Conservation (phyloP, 768 basidiomycete genomes). For the Clavulina sp. region DNA sequence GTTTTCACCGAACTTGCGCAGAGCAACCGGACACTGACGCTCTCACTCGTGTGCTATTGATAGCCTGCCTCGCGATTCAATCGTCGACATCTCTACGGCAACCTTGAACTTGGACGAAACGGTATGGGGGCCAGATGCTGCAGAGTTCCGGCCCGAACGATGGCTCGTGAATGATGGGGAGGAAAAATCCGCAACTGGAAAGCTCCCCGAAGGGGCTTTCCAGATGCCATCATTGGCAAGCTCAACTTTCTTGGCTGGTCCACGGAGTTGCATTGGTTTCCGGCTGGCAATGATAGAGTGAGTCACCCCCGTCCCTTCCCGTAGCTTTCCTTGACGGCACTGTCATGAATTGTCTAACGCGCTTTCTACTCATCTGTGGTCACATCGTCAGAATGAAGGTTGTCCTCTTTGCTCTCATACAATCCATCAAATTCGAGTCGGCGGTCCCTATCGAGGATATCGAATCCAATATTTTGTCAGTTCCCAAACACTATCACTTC, state of each 20-base stretch:
- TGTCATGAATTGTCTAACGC: too few species aligned
- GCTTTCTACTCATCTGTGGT: too few species aligned
- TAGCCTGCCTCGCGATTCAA: not conserved
- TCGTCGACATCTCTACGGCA: not conserved
- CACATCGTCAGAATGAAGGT: not conserved
- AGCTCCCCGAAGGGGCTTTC: not conserved
- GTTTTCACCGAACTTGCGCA: not conserved
- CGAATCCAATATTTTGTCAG: not conserved
- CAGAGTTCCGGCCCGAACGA: constrained; percentile 24
- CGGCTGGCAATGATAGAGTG: not conserved
- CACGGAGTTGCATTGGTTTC: not conserved
- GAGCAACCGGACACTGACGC: not conserved
- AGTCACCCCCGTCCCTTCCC: not conserved
- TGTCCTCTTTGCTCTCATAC: not conserved
- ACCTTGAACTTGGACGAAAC: not conserved
- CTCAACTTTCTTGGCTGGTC: not conserved
- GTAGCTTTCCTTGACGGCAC: not conserved
- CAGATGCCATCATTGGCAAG: not conserved
- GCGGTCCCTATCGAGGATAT: not conserved
- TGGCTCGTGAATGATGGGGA: constrained; percentile 15
- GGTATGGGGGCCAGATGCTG: constrained; percentile 17
- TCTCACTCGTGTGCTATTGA: not conserved
- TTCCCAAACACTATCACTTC: not conserved
- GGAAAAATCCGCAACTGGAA: too few species aligned
- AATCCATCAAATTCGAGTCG: not conserved